phyloP scores from a whole-genome alignment of 805 yeast genomes.

The Kazachstania bromeliacearum region DNA sequence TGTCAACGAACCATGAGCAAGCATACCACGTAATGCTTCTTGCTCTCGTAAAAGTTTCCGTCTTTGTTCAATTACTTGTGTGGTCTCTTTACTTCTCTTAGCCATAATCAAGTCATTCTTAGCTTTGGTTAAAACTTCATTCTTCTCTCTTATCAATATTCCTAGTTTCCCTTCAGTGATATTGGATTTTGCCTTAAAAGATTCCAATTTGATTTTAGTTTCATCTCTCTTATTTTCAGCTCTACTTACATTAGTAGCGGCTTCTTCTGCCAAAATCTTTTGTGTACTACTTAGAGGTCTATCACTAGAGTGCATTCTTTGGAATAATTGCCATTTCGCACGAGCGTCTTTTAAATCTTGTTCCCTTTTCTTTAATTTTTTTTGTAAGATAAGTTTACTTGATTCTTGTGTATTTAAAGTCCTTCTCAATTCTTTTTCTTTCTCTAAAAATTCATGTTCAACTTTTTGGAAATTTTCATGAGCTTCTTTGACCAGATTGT shows the following conservation, averaged over 20 bases:
- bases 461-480: conserved; percentile 3
- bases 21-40: conserved; percentile 9
- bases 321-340: conserved; percentile 4
- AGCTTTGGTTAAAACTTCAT: conserved; percentile 12
- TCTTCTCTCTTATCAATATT: conserved; percentile 10
- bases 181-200: conserved; percentile 9
- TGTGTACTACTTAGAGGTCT: conserved; percentile 9
- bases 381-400: conserved; percentile 14
- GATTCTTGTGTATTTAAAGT: conserved; percentile 11
- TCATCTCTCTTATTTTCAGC: conserved; percentile 10
- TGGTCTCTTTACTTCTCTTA: conserved; percentile 10
- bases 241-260: conserved; percentile 6
- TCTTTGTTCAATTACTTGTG: conserved; percentile 11
- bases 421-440: conserved; percentile 10
- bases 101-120: conserved; percentile 14
- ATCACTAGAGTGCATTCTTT: conserved; percentile 5
- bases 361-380: conserved; percentile 20
- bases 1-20: conserved; percentile 10
- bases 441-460: conserved; percentile 1
- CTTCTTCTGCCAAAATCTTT: conserved; percentile 12
- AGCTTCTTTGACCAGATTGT: conserved; percentile 2
- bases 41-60: conserved; percentile 12
- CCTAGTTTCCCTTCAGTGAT: conserved; percentile 7
- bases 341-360: conserved; percentile 11
- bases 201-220: conserved; percentile 15